phyloP scores from a whole-genome alignment of 768 basidiomycete genomes.

The Collybia nuda region DNA sequence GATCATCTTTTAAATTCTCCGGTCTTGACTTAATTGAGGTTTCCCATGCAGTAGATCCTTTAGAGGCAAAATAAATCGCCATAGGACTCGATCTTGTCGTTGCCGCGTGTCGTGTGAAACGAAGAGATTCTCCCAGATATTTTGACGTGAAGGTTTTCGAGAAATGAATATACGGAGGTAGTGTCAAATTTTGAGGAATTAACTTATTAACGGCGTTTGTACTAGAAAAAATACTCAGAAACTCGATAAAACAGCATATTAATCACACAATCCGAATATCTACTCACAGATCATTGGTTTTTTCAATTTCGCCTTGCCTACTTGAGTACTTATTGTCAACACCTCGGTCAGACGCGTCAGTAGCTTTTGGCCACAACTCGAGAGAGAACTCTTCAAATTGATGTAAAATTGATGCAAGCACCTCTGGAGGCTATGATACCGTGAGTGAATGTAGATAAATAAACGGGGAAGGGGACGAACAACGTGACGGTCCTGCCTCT shows the following conservation, averaged over 20 bases:
- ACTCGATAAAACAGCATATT: neutral
- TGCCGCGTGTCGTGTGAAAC: constrained; percentile 59
- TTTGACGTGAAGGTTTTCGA: constrained; percentile 56
- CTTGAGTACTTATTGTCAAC: constrained; percentile 26
- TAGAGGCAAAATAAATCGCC: constrained; percentile 65
- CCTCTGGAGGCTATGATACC: constrained; percentile 59
- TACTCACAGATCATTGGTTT: constrained; percentile 63
- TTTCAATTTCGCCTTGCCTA: constrained; percentile 45
- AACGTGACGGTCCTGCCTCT: constrained; percentile 59
- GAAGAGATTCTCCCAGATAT: constrained; percentile 58
- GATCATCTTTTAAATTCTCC: constrained; percentile 51
- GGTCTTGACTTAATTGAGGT: constrained; percentile 56
- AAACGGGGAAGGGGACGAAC: constrained; percentile 42
- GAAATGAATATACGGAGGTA: constrained; percentile 52
- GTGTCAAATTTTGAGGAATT: constrained; percentile 48
- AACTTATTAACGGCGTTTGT: constrained; percentile 37
- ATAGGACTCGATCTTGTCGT: constrained; percentile 63
- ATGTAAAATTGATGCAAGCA: constrained; percentile 54
- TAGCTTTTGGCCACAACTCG: constrained; percentile 48
- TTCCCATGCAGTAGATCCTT: constrained; percentile 79
- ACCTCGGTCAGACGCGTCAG: constrained; percentile 6
- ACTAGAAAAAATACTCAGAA: constrained; percentile 26
- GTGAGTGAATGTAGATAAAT: constrained; percentile 17
- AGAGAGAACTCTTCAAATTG: constrained; percentile 51
- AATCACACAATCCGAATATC: neutral